Evolutionary conservation across 1,139 yeast genomes (phyloP), one percentile per base, ranked within the genome.

Genomic region (Saccharomycopsis phalli): DNA sequence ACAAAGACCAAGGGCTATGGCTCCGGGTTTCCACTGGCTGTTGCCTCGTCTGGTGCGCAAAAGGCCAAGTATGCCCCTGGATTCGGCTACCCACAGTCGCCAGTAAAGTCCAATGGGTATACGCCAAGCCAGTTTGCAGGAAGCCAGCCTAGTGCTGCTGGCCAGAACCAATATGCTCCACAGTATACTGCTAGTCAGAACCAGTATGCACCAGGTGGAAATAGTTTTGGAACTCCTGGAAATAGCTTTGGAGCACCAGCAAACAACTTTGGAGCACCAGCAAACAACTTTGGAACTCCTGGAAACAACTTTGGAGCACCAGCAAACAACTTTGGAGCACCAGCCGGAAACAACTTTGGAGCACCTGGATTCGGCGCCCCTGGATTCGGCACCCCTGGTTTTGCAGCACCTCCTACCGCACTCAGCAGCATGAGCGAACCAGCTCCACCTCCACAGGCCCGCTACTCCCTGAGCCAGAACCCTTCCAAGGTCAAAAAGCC

Each of bases 401-500:
- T 17, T n/a, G 31, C n/a, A n/a, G 29, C 36, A 14, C 22, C 18
- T 7, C 23, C 27, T 16, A 27, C 32, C 21, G 20, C 30, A 14
- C n/a, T n/a, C n/a, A n/a, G n/a, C n/a, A n/a, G n/a, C n/a, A n/a
- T n/a, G n/a, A n/a, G n/a, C n/a, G n/a, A n/a, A n/a, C 28, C 38
- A 2, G 21, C 44, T 8, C 18, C 33, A 8, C 31, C 31, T 13
- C 31, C 6, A 5, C 4, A 10, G 7, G 33, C 21, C 7, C 29
- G 34, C 6, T 53, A 56, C n/a, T 39, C 44, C 11, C 31, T 44
- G 20, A 19, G 37, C 10, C 47, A 41, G 30, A 44, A 44, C 3
- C 68, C 72, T 30, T 57, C 70, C 28, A 59, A 57, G 40, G 53
- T 65, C 8, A 62, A 66, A 36, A 72, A 68, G 51, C 73, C 69